Evolutionary conservation across 345 rosid species (phyloP).

Genomic region (Gossypioides kirkii): DNA sequence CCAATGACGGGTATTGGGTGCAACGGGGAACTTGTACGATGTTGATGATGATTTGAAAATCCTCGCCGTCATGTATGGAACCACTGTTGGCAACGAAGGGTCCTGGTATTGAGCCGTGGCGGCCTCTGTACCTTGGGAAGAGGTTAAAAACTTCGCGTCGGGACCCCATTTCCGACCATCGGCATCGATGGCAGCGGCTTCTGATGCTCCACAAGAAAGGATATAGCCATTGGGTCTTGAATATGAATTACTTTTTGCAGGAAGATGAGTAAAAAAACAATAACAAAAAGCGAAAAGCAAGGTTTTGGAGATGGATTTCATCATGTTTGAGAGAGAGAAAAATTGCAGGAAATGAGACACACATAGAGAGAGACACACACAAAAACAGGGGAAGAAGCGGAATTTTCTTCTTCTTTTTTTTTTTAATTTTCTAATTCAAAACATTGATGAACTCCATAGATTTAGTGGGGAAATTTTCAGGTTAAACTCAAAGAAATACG

Average conservation of each 20-base stretch:
- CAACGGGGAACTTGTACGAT: constrained; percentile 36
- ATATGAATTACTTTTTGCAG: neutral
- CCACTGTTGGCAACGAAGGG: constrained; percentile 38
- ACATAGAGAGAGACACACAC: neutral
- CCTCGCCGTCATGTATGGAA: constrained; percentile 56
- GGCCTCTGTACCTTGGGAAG: constrained; percentile 14
- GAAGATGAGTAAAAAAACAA: constrained; percentile 8
- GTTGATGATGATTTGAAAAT: constrained; percentile 39
- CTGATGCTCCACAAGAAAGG: constrained; percentile 41
- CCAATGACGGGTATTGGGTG: constrained; percentile 27
- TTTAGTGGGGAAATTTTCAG: neutral
- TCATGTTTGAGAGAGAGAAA: constrained; percentile 9
- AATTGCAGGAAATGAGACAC: neutral
- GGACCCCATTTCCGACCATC: constrained; percentile 43
- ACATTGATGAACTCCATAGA: neutral
- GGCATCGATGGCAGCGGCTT: constrained; percentile 22
- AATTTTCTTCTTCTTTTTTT: too few species aligned
- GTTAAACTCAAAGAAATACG: neutral
- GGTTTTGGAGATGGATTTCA: constrained; percentile 18
- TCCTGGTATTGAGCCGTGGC: constrained; percentile 39
- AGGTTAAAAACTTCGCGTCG: constrained; percentile 31
- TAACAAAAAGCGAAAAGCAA: constrained; percentile 11
- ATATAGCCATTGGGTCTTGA: constrained; percentile 17
- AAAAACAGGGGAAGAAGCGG: neutral
- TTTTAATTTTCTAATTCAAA: neutral